A percentile compares a stretch with the other conserved stretches of the same genome.
phyloP scores from a whole-genome alignment of 768 basidiomycete genomes.

The Ephemerocybe angulata region DNA sequence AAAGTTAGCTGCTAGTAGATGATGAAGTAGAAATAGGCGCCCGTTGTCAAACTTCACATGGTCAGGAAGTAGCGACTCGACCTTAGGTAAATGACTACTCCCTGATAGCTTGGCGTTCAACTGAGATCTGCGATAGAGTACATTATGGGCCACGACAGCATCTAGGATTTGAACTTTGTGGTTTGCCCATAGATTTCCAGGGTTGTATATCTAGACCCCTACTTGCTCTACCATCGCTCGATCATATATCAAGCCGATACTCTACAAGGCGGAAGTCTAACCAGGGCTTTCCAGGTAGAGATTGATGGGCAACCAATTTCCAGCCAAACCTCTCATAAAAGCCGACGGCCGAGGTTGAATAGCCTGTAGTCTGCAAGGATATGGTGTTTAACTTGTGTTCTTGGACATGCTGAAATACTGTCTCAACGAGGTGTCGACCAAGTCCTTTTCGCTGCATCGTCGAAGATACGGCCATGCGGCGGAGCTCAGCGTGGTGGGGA shows the following conservation, averaged over 20 bases:
- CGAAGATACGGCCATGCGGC: conserved; percentile 18
- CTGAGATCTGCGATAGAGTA: too few relatives aligned
- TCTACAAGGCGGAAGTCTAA: neutral
- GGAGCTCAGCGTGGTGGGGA: conserved; percentile 11
- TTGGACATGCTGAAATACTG: conserved; percentile 12
- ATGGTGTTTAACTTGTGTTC: conserved; percentile 7
- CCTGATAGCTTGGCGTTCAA: too few relatives aligned
- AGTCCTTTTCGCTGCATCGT: conserved; percentile 15
- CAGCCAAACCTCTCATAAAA: conserved; percentile 21
- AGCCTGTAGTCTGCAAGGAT: conserved; percentile 12
- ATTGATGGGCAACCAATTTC: neutral
- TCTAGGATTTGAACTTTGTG: too few relatives aligned
- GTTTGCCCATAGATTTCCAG: too few relatives aligned
- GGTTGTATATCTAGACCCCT: too few relatives aligned
- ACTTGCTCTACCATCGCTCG: too few relatives aligned
- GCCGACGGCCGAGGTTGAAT: conserved; percentile 14
- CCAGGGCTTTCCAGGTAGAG: neutral
- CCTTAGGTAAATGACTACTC: too few relatives aligned
- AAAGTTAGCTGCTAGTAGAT: too few relatives aligned
- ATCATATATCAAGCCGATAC: neutral
- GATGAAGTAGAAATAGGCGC: too few relatives aligned
- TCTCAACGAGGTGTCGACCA: conserved; percentile 12
- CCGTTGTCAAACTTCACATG: too few relatives aligned
- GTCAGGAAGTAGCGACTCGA: too few relatives aligned
- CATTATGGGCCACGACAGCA: too few relatives aligned